Evolutionary conservation across 192 early-diverging fungal genomes (phyloP), one percentile per base, ranked within the genome.

Genomic region (Linnemannia schmuckeri): DNA sequence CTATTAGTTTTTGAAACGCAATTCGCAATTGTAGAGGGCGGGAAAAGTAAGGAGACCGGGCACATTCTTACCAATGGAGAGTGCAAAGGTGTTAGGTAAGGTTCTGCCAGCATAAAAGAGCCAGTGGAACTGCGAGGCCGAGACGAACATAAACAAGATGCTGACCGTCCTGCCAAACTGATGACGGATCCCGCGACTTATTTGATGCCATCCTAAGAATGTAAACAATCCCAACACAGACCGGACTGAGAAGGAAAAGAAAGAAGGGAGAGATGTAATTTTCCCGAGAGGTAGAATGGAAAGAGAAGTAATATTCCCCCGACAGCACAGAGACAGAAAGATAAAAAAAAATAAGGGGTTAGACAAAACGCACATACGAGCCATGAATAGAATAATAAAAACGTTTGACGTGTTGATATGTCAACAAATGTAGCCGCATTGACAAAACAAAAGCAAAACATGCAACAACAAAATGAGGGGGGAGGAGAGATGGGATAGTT

Each of bases 41-140:
- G 17, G 17, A 52, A 52, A 52, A 52, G 33, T 33, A 30, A 66
- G 3, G 13, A 66, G 30, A 66, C 3, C 10, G 30, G 12, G 10
- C 7, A 61, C 17, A 27, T 35, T 9, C 83, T 69, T 85, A 88
- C 90, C 91, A 18, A 96, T 88, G 38, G 94, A 91, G 52, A 98
- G 90, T 0, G 95, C 97, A 81, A 97, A 92, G 12, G 94, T 95
- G 84, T 99, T 99, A 9, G 96, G 96, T 55, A 99, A 89, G 46
- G 96, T 93, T 69, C 97, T 93, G 9, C 93, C 95, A 30, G 93
- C 94, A 96, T 98, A 99, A 86, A 97, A 99, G 44, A 94, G 89
- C 72, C 94, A 89, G 83, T 99, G 97, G 87, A 99, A 98, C 84
- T 99, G 97, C 74, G 88, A 92, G 33, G 83, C 75, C 6, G 89